A percentile compares a stretch with the other conserved stretches of the same genome.
Conservation (phyloP, 2,329 filamentous ascomycete genomes). For the Onygenales sp. region DNA sequence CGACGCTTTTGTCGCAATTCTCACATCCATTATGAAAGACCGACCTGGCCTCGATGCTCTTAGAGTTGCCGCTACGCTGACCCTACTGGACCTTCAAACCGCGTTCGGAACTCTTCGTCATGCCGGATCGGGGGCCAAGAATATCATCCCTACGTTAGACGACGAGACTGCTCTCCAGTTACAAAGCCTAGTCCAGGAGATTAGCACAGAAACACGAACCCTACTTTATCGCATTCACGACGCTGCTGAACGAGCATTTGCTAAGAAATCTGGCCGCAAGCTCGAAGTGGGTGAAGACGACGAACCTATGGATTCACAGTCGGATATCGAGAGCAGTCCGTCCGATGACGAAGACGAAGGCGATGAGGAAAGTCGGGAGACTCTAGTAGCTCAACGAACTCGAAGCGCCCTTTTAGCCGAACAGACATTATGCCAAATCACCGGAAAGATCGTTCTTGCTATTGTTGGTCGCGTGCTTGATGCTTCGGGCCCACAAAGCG, state of each 20-base stretch:
- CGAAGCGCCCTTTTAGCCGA: conserved; percentile 67
- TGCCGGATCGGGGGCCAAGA: conserved; percentile 27
- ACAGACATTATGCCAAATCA: conserved; percentile 74
- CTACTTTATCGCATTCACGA: conserved; percentile 70
- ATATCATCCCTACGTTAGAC: conserved; percentile 33
- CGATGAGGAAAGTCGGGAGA: conserved; percentile 33
- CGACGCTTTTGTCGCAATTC: conserved; percentile 40
- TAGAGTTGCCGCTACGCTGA: conserved; percentile 63
- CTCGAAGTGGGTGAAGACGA: conserved; percentile 42
- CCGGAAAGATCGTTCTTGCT: conserved; percentile 73
- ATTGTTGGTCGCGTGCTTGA: conserved; percentile 69
- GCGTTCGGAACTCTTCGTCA: conserved; percentile 65
- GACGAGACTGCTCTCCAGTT: conserved; percentile 46
- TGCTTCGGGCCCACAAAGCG: conserved; percentile 47
- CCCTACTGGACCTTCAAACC: conserved; percentile 71
- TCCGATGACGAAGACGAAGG: conserved; percentile 26
- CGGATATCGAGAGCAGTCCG: conserved; percentile 48
- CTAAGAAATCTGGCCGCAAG: conserved; percentile 49
- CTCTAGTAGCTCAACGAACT: conserved; percentile 42
- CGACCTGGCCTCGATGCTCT: conserved; percentile 61
- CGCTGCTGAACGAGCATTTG: conserved; percentile 64
- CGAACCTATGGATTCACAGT: conserved; percentile 57
- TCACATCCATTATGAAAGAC: conserved; percentile 41
- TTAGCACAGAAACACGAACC: conserved; percentile 52
- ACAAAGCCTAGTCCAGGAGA: conserved; percentile 56